Base-by-base conservation (phyloP, 164 flowering plant genomes). In the Protea cynaroides region DNA sequence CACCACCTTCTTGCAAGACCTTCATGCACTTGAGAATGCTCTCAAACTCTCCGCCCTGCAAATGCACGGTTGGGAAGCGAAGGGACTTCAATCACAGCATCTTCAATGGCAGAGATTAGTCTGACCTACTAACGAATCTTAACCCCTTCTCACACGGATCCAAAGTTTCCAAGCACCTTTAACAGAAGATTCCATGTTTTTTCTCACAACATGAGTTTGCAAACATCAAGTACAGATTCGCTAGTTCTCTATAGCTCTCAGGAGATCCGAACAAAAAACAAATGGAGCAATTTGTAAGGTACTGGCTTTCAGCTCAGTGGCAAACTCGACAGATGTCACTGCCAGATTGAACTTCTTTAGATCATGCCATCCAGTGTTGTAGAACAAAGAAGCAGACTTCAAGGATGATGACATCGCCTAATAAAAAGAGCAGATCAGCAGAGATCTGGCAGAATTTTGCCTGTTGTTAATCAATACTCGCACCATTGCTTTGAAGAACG, bases 21-120 rank as follows among this genome's bases (percentile, higher is more conserved):
- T 70, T 86, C n/a, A 92, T 89, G 57, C 99, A 95, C 74, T 82
- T 95, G 36, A 95, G 70, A 61, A 92, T 97, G 66, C 83, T 87
- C 74, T 95, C 97, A 65, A 76, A 95, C 69, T 89, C 97, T 59
- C 79, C 86, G 38, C 71, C 72, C 77, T 89, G 96, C 80, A 95
- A 74, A 80, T 92, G 96, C 7, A 76, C 80, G 1, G 97, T 96
- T 2, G 96, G 75, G 72, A 95, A 95, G 40, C 96, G 71, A 36
- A 95, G 81, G n/a, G 85, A 69, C 67, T 84, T 94, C 9, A 76
- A 76, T 54, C 77, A 76, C 62, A 86, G 38, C 8, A 52, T 78
- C 73, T 75, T 84, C 57, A 89, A 72, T 25, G 69, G 81, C 60
- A 71, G 23, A 1, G 79, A 56, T 53, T 85, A 86, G 17, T 72